Evolutionary conservation across 495 filamentous ascomycete genomes (phyloP), one percentile per base, ranked within the genome.

Genomic region (Podospora pseudocomata): DNA sequence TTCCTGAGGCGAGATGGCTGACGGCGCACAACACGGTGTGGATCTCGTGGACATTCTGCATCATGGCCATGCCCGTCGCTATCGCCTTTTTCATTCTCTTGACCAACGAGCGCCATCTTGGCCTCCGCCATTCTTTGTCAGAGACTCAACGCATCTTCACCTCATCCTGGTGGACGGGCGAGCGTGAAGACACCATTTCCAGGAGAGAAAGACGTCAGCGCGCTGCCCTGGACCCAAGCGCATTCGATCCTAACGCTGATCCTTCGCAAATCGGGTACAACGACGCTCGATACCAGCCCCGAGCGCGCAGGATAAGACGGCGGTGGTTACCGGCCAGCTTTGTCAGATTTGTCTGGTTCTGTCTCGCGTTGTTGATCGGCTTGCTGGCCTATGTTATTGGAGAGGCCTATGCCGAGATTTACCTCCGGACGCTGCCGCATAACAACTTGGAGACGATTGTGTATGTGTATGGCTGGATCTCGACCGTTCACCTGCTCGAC

Each of bases 281-380:
- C 18, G n/a, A 63, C 15, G 60, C 71, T 18, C 72, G 72, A 16
- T 72, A 67, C 27, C 69, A 71, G 3, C 56, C 68, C 0, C 68
- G 78, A 54, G 77, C 78, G 2, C 76, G 73, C 7, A 69, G 82
- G n/a, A 67, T 83, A 67, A 77, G 78, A 64, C 78, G 81, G 11
- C 75, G 75, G 27, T 87, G 85, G 85, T 73, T 87, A 5, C 85
- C 85, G 3, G 85, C 85, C 30, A 86, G 85, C 72, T 89, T 88
- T 69, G 80, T 87, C 59, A 81, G 87, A 9, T 89, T 89, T 44
- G 77, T 89, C n/a, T 89, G 87, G 87, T 89, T 89, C 72, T 87
- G 86, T 72, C 74, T 81, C 39, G 86, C 86, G 2, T 76, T 89
- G n/a, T 81, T 79, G 54, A 83, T 89, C 67, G 85, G 83, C 26